phyloP scores from a whole-genome alignment of 225 moss, liverwort and hornwort species.

The Polytrichum formosum region DNA sequence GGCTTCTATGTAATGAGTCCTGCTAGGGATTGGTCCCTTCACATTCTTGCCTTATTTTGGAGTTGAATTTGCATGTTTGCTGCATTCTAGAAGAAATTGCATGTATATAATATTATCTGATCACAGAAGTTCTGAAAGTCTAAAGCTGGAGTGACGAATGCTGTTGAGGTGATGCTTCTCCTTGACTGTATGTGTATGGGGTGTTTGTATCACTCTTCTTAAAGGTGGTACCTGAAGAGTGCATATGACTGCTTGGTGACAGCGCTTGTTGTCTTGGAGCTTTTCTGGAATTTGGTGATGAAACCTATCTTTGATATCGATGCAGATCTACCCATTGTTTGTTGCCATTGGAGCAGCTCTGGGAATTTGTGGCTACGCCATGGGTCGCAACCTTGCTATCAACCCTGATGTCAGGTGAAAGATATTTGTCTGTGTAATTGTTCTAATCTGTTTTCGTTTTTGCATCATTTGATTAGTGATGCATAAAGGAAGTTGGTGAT shows the following conservation, averaged over 20 bases:
- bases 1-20: too few species aligned
- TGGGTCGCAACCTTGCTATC: constrained; percentile 59
- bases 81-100: not conserved
- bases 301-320: not conserved
- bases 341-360: constrained; percentile 55
- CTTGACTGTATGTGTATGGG: not conserved
- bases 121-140: not conserved
- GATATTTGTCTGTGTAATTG: not conserved
- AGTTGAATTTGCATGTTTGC: too few species aligned
- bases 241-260: not conserved
- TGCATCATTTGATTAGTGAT: not conserved
- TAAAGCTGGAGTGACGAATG: not conserved
- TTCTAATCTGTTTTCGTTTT: not conserved
- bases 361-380: constrained; percentile 43
- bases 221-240: not conserved
- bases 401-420: constrained; percentile 83
- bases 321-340: constrained; percentile 70
- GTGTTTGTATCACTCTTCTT: not conserved
- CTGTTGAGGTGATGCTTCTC: too few species aligned
- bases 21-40: too few species aligned
- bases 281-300: not conserved
- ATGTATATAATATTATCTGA: not conserved
- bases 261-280: not conserved
- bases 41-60: too few species aligned
- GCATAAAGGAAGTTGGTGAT: too few species aligned